These are phyloP conservation scores for Halteria grandinella DNA, from an alignment of 73 alveolate species.

Conservation along the genomic window DNA sequence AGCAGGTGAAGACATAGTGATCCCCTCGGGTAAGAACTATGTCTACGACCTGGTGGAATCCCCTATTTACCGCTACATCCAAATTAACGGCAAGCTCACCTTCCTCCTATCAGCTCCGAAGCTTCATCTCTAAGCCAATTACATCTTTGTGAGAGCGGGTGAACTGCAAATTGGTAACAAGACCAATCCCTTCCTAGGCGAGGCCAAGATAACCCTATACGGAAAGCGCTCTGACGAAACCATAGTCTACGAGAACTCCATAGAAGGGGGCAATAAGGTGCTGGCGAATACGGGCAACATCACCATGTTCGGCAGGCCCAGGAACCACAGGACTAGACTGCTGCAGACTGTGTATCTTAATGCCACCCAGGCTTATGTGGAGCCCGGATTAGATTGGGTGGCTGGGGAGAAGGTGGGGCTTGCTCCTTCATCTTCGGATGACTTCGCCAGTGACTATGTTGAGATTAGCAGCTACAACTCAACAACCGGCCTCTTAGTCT, in stretches of 20 bases:
- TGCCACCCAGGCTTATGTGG: neutral
- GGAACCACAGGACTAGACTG: neutral
- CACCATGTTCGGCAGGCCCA: constrained; percentile 24
- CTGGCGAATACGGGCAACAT: constrained; percentile 46
- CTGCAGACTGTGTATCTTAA: neutral
- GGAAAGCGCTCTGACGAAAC: constrained; percentile 45
- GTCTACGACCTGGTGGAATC: neutral
- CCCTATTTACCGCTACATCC: neutral
- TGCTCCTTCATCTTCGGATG: neutral
- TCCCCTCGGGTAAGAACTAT: neutral
- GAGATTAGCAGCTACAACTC: neutral
- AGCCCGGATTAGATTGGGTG: constrained; percentile 13
- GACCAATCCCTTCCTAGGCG: constrained; percentile 53
- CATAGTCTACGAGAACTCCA: neutral
- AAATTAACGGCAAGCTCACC: neutral
- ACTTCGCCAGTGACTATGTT: neutral
- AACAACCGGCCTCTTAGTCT: neutral
- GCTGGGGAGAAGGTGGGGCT: constrained; percentile 51
- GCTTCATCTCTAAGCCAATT: neutral
- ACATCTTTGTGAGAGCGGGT: constrained; percentile 58
- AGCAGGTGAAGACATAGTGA: neutral
- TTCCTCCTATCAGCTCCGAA: neutral
- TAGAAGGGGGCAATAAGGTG: constrained; percentile 55
- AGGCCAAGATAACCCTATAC: constrained; percentile 63
- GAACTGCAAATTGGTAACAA: constrained; percentile 27